Percentiles rank a stretch among this genome's conserved stretches.
phyloP scores from a whole-genome alignment of 257 asterid genomes.

The Nicotiana knightiana region DNA sequence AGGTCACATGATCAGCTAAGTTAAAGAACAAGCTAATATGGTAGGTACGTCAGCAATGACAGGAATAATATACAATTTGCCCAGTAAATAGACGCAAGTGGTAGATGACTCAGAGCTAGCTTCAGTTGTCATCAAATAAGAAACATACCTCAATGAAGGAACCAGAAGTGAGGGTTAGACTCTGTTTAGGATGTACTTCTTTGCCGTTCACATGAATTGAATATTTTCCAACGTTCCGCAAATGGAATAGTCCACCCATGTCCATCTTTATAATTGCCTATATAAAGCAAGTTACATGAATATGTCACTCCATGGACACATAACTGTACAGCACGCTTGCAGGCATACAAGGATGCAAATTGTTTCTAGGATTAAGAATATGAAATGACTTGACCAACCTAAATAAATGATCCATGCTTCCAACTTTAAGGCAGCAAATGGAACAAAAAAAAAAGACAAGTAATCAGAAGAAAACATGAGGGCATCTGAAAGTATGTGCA shows the following conservation, averaged over 20 bases:
- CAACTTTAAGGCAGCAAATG: background rate
- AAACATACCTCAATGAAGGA: conserved; percentile 16
- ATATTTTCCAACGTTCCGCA: conserved; percentile 12
- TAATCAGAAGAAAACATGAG: background rate
- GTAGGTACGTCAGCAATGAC: background rate
- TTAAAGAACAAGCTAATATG: background rate
- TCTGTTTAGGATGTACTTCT: conserved; percentile 4
- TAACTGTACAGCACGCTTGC: background rate
- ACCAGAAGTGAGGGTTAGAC: conserved; percentile 6
- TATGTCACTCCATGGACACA: background rate
- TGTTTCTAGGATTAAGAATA: background rate
- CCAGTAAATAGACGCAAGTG: background rate
- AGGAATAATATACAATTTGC: background rate
- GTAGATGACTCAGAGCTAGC: background rate
- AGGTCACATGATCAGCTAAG: background rate
- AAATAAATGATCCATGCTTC: background rate
- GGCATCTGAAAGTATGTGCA: background rate
- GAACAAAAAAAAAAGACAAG: background rate
- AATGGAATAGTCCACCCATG: conserved; percentile 6
- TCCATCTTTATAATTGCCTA: conserved; percentile 15
- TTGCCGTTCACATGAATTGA: conserved; percentile 11
- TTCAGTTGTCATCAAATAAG: background rate
- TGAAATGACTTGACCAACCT: background rate
- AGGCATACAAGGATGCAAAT: background rate
- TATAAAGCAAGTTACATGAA: background rate